Evolutionary conservation across 2,329 filamentous ascomycete species (phyloP), one percentile per base, ranked within the genome.

Genomic region (Fusarium mundagurra): DNA sequence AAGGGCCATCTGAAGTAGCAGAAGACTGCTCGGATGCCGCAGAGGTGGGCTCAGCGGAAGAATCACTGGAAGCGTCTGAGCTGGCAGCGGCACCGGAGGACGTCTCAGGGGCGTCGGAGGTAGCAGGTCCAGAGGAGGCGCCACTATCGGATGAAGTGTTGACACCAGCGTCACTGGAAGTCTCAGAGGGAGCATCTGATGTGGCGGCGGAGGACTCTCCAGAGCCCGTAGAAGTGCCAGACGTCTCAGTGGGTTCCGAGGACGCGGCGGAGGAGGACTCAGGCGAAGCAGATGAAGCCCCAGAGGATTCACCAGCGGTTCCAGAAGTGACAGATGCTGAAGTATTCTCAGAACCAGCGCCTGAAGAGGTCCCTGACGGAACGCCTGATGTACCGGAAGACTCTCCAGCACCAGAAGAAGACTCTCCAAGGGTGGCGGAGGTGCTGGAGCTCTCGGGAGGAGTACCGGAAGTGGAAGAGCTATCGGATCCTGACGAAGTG

Each of bases 201-300:
- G 34, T 53, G 43, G 45, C 17, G 3, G 45, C 4, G 4, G 27
- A n/a, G 7, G 57, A 50, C 31, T 18, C 57, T 3, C 20, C 41
- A n/a, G 33, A 1, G 8, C 8, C 34, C 0, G 20, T 1, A 31
- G 43, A 38, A n/a, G 8, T 33, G 29, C 3, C 10, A 2, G 43
- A 6, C 1, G 33, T 27, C 7, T 45, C 31, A 13, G 55, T 8
- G 6, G 22, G 16, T 2, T 3, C 18, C 5, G 31, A 24, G 12
- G 45, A 13, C 6, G 50, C 17, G 7, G 6, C 10, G 5, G 44
- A 33, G 20, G 50, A 57, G 9, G 38, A 31, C 24, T 31, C 60
- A 8, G n/a, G 17, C 9, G n/a, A 12, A n/a, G n/a, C 9, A 14
- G 58, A 43, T 13, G 22, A 31, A 11, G 33, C n/a, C 8, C 29